phyloP scores from a whole-genome alignment of 176 grass and related monocot genomes.

The Luzula sylvatica region DNA sequence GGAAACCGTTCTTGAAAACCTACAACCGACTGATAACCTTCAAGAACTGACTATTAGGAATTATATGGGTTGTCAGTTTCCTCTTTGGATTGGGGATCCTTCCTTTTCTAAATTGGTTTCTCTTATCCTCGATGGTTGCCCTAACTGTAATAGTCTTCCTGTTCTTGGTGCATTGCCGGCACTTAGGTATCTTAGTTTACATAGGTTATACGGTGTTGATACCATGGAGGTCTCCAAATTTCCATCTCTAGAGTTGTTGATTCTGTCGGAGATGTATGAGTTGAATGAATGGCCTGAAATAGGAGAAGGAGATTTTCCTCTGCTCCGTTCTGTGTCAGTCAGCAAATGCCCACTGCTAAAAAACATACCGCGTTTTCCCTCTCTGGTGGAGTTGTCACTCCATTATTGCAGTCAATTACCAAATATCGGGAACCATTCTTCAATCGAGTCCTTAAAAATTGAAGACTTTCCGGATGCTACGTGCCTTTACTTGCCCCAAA shows the following conservation, averaged over 20 bases:
- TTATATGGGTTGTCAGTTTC: too few species aligned
- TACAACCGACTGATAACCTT: slow-evolving; percentile 14
- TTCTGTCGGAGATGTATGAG: too few species aligned
- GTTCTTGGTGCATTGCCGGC: too few species aligned
- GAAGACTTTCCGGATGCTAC: slow-evolving; percentile 10
- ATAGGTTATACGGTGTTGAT: slow-evolving; percentile 4
- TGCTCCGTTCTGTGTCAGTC: slow-evolving; percentile 13
- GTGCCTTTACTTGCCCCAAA: background rate
- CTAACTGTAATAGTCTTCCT: slow-evolving; percentile 15
- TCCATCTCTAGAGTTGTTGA: slow-evolving; percentile 16
- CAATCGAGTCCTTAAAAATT: slow-evolving; percentile 9
- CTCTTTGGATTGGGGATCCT: too few species aligned
- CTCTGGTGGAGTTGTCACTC: slow-evolving; percentile 8
- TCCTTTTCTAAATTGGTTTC: too few species aligned
- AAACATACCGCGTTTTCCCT: slow-evolving; percentile 4
- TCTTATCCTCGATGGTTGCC: slow-evolving; percentile 17
- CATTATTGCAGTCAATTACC: slow-evolving; percentile 18
- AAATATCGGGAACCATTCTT: slow-evolving; percentile 3
- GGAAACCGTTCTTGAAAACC: background rate
- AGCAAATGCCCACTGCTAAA: slow-evolving; percentile 13
- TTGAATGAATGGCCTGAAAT: too few species aligned
- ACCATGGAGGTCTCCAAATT: slow-evolving; percentile 5
- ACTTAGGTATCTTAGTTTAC: slow-evolving; percentile 13
- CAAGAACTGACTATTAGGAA: slow-evolving; percentile 15
- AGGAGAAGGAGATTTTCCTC: slow-evolving; percentile 11